Evolutionary conservation across 192 early-diverging fungal species (phyloP), one percentile per base, ranked within the genome.

Genomic region (Gaertneriomyces semiglobifer): DNA sequence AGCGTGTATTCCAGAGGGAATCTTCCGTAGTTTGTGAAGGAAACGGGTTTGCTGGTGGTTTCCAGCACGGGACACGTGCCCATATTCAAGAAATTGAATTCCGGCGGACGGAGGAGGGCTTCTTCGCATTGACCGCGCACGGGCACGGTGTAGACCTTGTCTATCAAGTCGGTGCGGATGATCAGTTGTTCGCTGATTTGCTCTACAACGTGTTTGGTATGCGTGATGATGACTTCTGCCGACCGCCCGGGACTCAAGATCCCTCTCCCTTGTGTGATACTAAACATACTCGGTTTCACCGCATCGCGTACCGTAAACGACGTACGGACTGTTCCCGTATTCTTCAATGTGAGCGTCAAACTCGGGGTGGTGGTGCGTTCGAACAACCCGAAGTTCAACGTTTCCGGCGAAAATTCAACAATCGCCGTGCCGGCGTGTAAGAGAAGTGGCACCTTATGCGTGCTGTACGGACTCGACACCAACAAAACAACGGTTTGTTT

Each of bases 321-420:
- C 9, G 84, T 87, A 45, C 76, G 74, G 3, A 87, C 79, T 4
- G 85, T 82, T 19, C 85, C 85, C 2, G 63, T 64, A 62, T 87
- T 87, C 43, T 66, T 71, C 9, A 87, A 70, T 12, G 51, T 69
- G 19, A 87, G 61, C 39, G 55, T 73, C 3, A 79, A 45, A 9
- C 62, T 58, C 10, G 85, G 85, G 12, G 71, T 19, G 3, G 78
- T 68, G 0, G 76, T 80, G 5, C 80, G 58, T 68, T 87, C 85
- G 74, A 86, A 87, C 80, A 87, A 86, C 12, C 85, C 85, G 69
- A 86, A 87, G 63, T 86, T 81, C 16, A 87, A 63, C 14, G 56
- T 62, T 25, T 72, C 69, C 3, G 50, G 41, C 58, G 64, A 68
- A 63, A 87, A 86, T 44, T 86, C 81, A 11, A 87, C 55, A 9